These are phyloP conservation scores for Clausena lansium DNA, from an alignment of 345 rosid species.

Conservation along the genomic window DNA sequence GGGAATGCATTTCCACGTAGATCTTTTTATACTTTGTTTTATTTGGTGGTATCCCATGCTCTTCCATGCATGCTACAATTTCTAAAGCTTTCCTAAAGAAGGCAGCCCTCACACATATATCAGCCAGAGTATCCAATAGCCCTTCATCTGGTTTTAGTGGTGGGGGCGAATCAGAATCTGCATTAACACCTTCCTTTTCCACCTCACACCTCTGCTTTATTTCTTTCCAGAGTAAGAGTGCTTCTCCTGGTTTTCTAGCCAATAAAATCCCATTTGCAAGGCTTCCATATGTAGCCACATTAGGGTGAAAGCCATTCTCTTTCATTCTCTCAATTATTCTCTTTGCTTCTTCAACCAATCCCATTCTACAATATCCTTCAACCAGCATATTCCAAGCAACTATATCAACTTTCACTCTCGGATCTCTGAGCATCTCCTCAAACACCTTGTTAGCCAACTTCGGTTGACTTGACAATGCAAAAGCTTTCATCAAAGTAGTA, in stretches of 20 bases:
- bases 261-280: slow-evolving; percentile 73
- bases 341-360: slow-evolving; percentile 83
- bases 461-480: slow-evolving; percentile 82
- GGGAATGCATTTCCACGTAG: slow-evolving; percentile 92
- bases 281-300: slow-evolving; percentile 84
- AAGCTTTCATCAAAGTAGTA: slow-evolving; percentile 96
- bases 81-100: slow-evolving; percentile 89
- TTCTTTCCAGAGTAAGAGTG: slow-evolving; percentile 89
- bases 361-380: slow-evolving; percentile 76
- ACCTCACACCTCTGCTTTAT: slow-evolving; percentile 59
- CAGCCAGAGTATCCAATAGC: slow-evolving; percentile 70
- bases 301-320: slow-evolving; percentile 65
- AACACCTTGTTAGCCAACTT: slow-evolving; percentile 84
- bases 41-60: slow-evolving; percentile 78
- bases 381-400: slow-evolving; percentile 93
- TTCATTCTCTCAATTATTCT: slow-evolving; percentile 61
- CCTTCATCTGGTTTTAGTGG: slow-evolving; percentile 73
- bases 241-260: slow-evolving; percentile 97
- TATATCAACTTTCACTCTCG: slow-evolving; percentile 75
- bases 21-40: slow-evolving; percentile 85
- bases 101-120: slow-evolving; percentile 86
- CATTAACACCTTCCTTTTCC: slow-evolving; percentile 28
- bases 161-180: slow-evolving; percentile 39
- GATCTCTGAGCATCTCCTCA: slow-evolving; percentile 82
- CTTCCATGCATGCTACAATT: slow-evolving; percentile 92